Percentiles rank a stretch among this genome's conserved stretches.
Conservation (phyloP, 257 asterid genomes). For the Fraxinus quadrangulata region DNA sequence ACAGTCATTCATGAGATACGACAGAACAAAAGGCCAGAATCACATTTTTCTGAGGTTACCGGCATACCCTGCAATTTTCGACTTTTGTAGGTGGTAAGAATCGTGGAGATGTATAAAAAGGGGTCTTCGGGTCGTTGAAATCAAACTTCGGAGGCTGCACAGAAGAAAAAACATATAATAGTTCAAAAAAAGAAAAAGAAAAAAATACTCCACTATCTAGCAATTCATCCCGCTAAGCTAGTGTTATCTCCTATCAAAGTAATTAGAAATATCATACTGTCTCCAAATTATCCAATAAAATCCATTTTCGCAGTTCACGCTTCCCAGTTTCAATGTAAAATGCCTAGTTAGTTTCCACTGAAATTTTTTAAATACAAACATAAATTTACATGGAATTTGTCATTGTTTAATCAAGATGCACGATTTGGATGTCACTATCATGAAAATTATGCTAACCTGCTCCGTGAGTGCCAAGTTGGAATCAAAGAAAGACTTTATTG, state of each 20-base stretch:
- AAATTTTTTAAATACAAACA: background rate
- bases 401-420: background rate
- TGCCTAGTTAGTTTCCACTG: background rate
- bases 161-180: conserved; percentile 7
- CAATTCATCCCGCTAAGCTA: background rate
- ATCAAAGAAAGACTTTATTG: conserved; percentile 82
- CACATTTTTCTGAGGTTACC: conserved; percentile 17
- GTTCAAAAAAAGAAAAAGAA: too few species aligned
- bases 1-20: conserved; percentile 24
- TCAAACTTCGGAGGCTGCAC: conserved; percentile 75
- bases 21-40: background rate
- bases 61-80: conserved; percentile 81
- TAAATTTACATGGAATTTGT: background rate
- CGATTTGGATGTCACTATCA: background rate
- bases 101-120: conserved; percentile 87
- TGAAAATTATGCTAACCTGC: conserved; percentile 51
- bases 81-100: conserved; percentile 91
- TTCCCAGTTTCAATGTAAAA: background rate
- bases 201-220: background rate
- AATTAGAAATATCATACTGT: background rate
- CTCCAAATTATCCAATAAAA: background rate
- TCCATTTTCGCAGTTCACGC: background rate
- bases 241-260: background rate
- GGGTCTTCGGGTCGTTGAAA: conserved; percentile 78
- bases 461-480: conserved; percentile 92